Base-by-base conservation (phyloP, 257 asterid species). In the Przewalskia tangutica region DNA sequence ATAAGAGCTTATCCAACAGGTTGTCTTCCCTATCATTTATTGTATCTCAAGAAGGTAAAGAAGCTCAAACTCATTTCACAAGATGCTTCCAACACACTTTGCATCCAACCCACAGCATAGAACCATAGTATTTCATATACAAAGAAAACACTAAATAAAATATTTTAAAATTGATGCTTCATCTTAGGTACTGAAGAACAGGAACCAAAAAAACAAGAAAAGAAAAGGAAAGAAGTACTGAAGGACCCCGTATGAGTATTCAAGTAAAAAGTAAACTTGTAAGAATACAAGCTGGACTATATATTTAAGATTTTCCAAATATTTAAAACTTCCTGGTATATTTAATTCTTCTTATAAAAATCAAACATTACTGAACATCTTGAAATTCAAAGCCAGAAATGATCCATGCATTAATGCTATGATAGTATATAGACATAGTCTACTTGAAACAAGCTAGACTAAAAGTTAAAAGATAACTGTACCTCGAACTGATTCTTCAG, bases 401-500 rank as follows among this genome's bases (percentile, higher is more conserved):
- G 53, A 79, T 3, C 36, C 40, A 3, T 56, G 36, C 82, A 12
- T 34, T 56, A 20, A 18, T 54, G 46, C 68, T 36, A 10, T 38
- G 12, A 42, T 23, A 13, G 18, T 27, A 20, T 10, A 56, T 10
- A n/a, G 13, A 68, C 67, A 75, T 4, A 36, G 81, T 20, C 32
- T 79, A 40, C 7, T 34, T 59, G 14, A 80, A 38, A 3, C 23
- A 20, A 11, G 62, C 17, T 58, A 18, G 14, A 14, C 51, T 32
- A 62, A 16, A 16, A 63, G 16, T 63, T 59, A 79, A 48, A 79
- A 79, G 54, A 79, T 13, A 23, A 42, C 48, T 64, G 78, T 81
- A 92, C 99, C 95, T 93, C 97, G 40, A 95, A 90, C 77, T 88
- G 93, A 82, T 85, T 93, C 91, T 92, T 95, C 80, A 93, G 89